Evolutionary conservation across 1,139 yeast genomes (phyloP), one percentile per base, ranked within the genome.

Genomic region (Petasospora fabianii): DNA sequence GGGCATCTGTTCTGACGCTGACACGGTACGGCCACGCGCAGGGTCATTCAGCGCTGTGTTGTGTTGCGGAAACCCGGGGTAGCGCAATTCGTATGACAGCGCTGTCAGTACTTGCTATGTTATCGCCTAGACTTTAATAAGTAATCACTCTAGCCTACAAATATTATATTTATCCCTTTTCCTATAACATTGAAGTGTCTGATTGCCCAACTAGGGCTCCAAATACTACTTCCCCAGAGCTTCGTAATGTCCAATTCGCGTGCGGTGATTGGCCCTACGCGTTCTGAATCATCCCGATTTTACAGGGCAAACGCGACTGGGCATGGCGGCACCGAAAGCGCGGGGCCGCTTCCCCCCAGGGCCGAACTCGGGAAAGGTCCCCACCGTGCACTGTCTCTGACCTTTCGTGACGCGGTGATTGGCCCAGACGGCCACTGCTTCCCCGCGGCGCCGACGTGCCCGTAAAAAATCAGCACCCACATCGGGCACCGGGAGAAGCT

Each of bases 1-100:
- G 30, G 35, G 36, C 36, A n/a, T n/a, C 36, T 15, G 39, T 16
- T 29, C 10, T 15, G 28, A 19, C 22, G 24, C 8, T 13, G 14
- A 14, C 13, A 10, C 33, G 47, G 43, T 42, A 16, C 24, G 46
- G 31, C 32, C 39, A 37, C 30, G 24, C 34, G 4, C 18, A 11
- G 20, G 53, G 53, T 49, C 53, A 49, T 48, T 50, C 54, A 36
- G 30, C 20, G 28, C 29, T 14, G 30, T 27, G 44, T 43, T 37
- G 43, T 35, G 53, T 49, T 44, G 46, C 46, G 38, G 2, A 46
- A 38, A 29, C 12, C 13, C 46, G 31, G 46, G 44, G 40, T 8
- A 17, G 13, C 11, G 30, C 24, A 14, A 12, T 24, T 24, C 21
- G 10, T n/a, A n/a, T n/a, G n/a, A n/a, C n/a, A n/a, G n/a, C n/a